These are phyloP conservation scores for Crithidia bombi DNA, from an alignment of 208 protist genomes.

Conservation along the genomic window DNA sequence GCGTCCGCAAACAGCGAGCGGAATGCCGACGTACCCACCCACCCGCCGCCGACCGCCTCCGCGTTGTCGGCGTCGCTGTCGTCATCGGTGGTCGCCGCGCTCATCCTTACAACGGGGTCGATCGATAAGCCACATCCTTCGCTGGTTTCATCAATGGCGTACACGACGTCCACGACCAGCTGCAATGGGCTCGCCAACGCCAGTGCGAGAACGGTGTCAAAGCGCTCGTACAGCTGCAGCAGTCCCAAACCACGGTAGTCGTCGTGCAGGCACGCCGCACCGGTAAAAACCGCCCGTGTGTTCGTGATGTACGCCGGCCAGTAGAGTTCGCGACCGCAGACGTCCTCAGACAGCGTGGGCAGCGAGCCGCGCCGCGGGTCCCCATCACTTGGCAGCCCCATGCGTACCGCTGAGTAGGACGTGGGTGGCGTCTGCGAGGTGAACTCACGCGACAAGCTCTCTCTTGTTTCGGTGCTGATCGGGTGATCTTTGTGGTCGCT, in stretches of 20 bases:
- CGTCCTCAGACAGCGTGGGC: conserved; percentile 1
- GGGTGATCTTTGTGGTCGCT: not conserved
- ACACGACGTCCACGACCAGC: conserved; percentile 71
- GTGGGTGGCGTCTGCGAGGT: not conserved
- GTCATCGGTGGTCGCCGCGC: not conserved
- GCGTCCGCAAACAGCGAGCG: conserved; percentile 2
- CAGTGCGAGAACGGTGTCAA: conserved; percentile 48
- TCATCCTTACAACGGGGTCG: conserved; percentile 11
- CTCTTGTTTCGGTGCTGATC: not conserved
- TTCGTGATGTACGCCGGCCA: conserved; percentile 74
- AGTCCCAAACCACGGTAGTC: conserved; percentile 32
- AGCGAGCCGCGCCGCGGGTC: conserved; percentile 6
- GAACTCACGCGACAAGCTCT: not conserved
- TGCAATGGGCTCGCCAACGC: conserved; percentile 53
- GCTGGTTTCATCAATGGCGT: conserved; percentile 71
- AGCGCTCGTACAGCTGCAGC: conserved; percentile 53
- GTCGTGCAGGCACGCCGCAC: conserved; percentile 31
- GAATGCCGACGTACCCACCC: not conserved
- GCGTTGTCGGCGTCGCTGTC: not conserved
- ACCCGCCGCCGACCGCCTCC: not conserved
- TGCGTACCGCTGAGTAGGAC: not conserved
- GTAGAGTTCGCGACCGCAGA: conserved; percentile 42
- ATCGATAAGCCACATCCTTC: conserved; percentile 37
- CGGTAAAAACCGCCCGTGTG: conserved; percentile 30
- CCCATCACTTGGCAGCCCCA: not conserved